phyloP scores from a whole-genome alignment of 176 grass and related monocot genomes.

The Carex parvula region DNA sequence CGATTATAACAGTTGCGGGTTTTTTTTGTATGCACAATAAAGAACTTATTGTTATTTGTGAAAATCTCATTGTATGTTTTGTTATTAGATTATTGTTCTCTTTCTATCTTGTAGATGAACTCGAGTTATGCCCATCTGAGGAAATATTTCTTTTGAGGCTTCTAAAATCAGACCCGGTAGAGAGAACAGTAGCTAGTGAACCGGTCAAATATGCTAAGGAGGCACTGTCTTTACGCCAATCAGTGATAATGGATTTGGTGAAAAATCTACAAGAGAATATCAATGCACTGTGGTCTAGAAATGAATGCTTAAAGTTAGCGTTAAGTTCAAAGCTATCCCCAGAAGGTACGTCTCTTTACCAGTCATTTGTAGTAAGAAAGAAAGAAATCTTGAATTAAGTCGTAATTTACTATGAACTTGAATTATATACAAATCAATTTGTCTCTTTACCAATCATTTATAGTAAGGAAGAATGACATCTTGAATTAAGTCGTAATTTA shows the following conservation, averaged over 20 bases:
- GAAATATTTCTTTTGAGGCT: constrained; percentile 86
- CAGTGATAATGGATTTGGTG: constrained; percentile 64
- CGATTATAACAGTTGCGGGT: not conserved
- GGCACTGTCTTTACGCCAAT: constrained; percentile 57
- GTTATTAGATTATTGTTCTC: constrained; percentile 29
- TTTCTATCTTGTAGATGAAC: constrained; percentile 47
- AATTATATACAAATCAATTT: constrained; percentile 1
- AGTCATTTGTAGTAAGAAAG: not conserved
- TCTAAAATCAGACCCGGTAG: constrained; percentile 39
- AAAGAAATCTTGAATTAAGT: not conserved
- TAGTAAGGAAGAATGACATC: not conserved
- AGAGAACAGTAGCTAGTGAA: constrained; percentile 28
- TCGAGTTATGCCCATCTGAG: constrained; percentile 57
- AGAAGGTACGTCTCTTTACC: constrained; percentile 50
- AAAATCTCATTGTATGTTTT: not conserved
- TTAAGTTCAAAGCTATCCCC: constrained; percentile 51
- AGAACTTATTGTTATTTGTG: not conserved
- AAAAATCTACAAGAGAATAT: constrained; percentile 69
- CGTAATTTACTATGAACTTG: not conserved
- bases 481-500: not conserved
- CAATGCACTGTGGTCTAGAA: constrained; percentile 53
- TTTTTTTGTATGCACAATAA: constrained; percentile 13
- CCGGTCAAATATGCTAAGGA: constrained; percentile 54
- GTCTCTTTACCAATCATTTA: not conserved
- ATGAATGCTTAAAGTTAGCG: constrained; percentile 52